Evolutionary conservation across 768 basidiomycete species (phyloP), one percentile per base, ranked within the genome.

Genomic region (Dentipellis sp.): DNA sequence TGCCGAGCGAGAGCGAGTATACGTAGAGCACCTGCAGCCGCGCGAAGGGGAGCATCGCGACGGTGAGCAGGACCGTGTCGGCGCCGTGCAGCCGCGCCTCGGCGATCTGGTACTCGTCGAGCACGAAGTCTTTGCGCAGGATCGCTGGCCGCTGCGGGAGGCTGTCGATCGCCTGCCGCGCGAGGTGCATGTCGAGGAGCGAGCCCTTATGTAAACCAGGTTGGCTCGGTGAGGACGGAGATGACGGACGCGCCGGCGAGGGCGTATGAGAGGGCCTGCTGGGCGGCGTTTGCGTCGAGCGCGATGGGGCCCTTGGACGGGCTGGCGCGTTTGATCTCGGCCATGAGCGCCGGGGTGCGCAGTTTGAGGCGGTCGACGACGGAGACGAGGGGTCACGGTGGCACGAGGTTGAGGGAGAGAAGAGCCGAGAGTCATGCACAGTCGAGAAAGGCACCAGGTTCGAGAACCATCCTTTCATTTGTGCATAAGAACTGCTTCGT

Each of bases 201-300:
- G 86, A 83, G 19, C 97, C 97, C 63, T 94, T 88, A 95, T 97
- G 63, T 92, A 80, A 99, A 99, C 94, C 95, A 97, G 54, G 87
- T 91, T 2, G 97, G 94, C 69, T 98, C 97, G 0, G 97, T 99
- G 56, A 99, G 82, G 47, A 99, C 93, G n/a, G 93, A 97, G 66
- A 99, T 97, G 56, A 90, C 83, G 29, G 87, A 81, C 10, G 94
- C 94, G n/a, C 97, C 95, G 2, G 91, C 84, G 46, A 94, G 79
- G 29, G 95, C 95, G 65, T 98, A 99, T 16, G 84, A 83, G 52
- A 95, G 75, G 0, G 92, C 94, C 69, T 95, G 94, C 46, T 82
- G 78, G 0, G 93, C 87, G 1, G 94, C 88, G 55, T 89, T 92
- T 47, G 88, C 84, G 48, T 77, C 67, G 35, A 88, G 75, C 2